Percentiles rank a stretch among this genome's conserved stretches.
Evolutionary conservation across 2,329 filamentous ascomycete species (phyloP).

Genomic region (Cladosporium colombiae): DNA sequence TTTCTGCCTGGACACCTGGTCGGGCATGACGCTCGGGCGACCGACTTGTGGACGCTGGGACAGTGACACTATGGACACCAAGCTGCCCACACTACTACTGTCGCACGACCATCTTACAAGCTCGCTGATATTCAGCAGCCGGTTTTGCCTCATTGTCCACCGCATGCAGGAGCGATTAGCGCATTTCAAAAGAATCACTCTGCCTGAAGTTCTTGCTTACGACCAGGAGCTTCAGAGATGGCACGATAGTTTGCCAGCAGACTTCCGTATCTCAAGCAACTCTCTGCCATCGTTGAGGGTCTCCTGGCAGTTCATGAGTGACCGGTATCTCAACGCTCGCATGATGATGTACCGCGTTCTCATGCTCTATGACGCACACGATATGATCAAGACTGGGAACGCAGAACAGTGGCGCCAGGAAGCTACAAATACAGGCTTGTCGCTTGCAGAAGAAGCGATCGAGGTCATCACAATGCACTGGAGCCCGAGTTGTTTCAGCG

Average conservation of each 20-base stretch:
- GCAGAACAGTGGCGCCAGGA: background rate
- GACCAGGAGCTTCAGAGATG: background rate
- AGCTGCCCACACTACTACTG: background rate
- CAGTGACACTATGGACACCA: background rate
- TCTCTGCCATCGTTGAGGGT: background rate
- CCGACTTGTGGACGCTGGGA: conserved; percentile 2
- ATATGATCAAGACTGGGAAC: background rate
- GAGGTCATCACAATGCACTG: background rate
- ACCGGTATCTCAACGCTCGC: conserved; percentile 2
- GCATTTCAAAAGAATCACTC: background rate
- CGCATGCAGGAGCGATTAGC: background rate
- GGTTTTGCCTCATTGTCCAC: background rate
- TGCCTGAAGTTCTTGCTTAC: background rate
- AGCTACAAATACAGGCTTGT: background rate
- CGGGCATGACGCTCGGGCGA: conserved; percentile 1
- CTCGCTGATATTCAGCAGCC: background rate
- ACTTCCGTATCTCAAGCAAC: background rate
- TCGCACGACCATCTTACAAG: background rate
- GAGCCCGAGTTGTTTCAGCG: background rate
- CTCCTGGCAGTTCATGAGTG: background rate
- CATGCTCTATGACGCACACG: background rate
- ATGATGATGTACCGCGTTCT: background rate
- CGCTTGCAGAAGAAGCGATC: background rate
- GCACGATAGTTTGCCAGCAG: background rate
- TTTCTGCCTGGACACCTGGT: background rate